Percentiles rank a stretch among this genome's conserved stretches.
These are phyloP conservation scores for Smithsoniella earleae DNA, from an alignment of 163 green algal species.

Conservation along the genomic window DNA sequence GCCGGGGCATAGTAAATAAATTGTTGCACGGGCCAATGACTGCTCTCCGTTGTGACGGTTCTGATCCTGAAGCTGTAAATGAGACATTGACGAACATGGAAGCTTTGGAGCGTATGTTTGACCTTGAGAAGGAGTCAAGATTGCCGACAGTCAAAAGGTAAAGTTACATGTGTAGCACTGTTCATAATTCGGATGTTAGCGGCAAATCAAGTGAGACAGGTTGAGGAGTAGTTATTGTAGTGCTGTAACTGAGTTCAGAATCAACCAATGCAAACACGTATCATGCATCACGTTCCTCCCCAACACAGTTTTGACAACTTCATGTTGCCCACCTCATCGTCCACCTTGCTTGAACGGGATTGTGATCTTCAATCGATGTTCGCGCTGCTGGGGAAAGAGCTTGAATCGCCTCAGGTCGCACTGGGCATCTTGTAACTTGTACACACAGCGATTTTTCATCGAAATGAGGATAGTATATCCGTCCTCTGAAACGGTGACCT, in stretches of 20 bases:
- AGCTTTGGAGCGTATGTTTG: constrained; percentile 97
- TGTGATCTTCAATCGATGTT: no score
- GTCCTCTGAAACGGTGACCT: no score
- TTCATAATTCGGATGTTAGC: background rate
- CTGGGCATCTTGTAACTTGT: no score
- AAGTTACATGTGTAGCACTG: background rate
- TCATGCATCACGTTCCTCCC: background rate
- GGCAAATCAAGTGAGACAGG: background rate
- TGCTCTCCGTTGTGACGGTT: constrained; percentile 75
- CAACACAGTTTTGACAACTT: no score
- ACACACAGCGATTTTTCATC: no score
- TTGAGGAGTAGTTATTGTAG: background rate
- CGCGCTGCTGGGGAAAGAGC: no score
- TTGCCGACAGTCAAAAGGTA: background rate
- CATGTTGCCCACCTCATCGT: no score
- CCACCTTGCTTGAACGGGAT: no score
- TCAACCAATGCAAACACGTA: background rate
- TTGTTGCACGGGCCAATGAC: constrained; percentile 98
- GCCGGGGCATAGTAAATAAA: constrained; percentile 97
- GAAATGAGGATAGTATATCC: no score
- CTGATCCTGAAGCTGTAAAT: constrained; percentile 63
- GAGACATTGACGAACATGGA: constrained; percentile 97
- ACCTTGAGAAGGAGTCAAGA: constrained; percentile 47
- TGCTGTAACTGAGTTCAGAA: no score
- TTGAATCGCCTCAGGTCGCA: no score